These are phyloP conservation scores for Aspergillus mulundensis DNA, from an alignment of 495 filamentous ascomycete genomes.

Conservation along the genomic window DNA sequence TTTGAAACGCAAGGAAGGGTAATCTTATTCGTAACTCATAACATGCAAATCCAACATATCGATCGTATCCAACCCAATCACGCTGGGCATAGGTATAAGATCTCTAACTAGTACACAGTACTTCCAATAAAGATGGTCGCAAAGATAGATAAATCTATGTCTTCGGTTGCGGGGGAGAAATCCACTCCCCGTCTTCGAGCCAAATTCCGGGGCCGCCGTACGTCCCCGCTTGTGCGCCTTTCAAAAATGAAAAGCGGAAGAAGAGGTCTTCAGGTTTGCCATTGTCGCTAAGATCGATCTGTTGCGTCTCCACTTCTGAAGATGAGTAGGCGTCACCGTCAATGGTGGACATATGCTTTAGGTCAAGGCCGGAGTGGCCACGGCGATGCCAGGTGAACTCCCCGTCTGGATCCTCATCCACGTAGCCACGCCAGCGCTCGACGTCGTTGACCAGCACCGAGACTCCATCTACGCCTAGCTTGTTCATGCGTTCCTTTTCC, in stretches of 20 bases:
- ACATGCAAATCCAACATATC: neutral
- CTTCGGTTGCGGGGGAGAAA: constrained; percentile 33
- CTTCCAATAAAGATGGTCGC: neutral
- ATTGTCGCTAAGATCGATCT: constrained; percentile 35
- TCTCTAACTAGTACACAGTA: constrained; percentile 3
- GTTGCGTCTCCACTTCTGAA: constrained; percentile 16
- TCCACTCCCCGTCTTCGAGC: constrained; percentile 66
- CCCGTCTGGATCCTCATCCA: constrained; percentile 42
- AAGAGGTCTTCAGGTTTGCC: constrained; percentile 57
- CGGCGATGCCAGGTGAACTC: constrained; percentile 47
- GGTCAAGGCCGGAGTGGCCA: constrained; percentile 39
- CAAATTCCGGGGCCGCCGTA: constrained; percentile 83
- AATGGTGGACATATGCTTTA: constrained; percentile 23
- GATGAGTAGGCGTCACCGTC: constrained; percentile 10
- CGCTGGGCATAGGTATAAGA: neutral
- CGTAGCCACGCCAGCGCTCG: constrained; percentile 68
- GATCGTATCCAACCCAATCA: constrained; percentile 4
- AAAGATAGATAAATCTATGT: constrained; percentile 14
- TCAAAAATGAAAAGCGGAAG: constrained; percentile 80
- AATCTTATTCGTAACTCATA: constrained; percentile 1
- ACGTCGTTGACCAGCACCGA: constrained; percentile 94
- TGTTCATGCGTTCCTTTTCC: constrained; percentile 40
- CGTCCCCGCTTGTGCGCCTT: constrained; percentile 61
- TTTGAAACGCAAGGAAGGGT: too few species aligned
- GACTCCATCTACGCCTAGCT: constrained; percentile 77